phyloP scores from a whole-genome alignment of 176 grass and related monocot species.

The Olyra latifolia region DNA sequence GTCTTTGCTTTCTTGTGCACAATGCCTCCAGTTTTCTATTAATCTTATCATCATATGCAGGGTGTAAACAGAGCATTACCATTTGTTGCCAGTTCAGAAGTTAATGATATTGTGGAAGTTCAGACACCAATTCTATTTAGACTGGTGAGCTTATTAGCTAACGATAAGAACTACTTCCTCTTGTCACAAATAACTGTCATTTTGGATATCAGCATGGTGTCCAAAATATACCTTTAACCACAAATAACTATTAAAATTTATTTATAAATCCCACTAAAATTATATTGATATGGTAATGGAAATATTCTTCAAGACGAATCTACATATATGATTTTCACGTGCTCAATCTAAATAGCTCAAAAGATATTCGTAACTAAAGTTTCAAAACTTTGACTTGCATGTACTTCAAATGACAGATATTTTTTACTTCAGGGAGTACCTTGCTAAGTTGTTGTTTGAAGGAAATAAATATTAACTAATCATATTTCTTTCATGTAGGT shows the following conservation, averaged over 20 bases:
- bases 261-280: too few relatives aligned
- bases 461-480: conserved; percentile 26
- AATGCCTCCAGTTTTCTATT: conserved; percentile 14
- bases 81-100: conserved; percentile 89
- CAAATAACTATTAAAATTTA: too few relatives aligned
- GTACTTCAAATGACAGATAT: too few relatives aligned
- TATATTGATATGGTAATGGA: too few relatives aligned
- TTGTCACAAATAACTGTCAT: too few relatives aligned
- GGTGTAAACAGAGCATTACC: conserved; percentile 97
- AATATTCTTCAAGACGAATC: too few relatives aligned
- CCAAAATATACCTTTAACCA: too few relatives aligned
- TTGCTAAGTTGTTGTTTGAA: conserved; percentile 12
- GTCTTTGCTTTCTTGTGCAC: conserved; percentile 25
- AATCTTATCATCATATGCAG: conserved; percentile 50
- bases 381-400: too few relatives aligned
- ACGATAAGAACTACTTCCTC: neutral
- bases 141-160: conserved; percentile 68
- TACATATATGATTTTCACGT: too few relatives aligned
- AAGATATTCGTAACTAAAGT: too few relatives aligned
- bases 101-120: conserved; percentile 90
- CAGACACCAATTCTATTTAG: conserved; percentile 87
- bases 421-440: neutral
- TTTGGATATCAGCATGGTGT: too few relatives aligned
- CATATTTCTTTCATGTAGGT: conserved; percentile 56
- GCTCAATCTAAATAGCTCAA: too few relatives aligned